Evolutionary conservation across 1,284 basidiomycete genomes (phyloP), one percentile per base, ranked within the genome.

Genomic region (Tausonia pullulans): DNA sequence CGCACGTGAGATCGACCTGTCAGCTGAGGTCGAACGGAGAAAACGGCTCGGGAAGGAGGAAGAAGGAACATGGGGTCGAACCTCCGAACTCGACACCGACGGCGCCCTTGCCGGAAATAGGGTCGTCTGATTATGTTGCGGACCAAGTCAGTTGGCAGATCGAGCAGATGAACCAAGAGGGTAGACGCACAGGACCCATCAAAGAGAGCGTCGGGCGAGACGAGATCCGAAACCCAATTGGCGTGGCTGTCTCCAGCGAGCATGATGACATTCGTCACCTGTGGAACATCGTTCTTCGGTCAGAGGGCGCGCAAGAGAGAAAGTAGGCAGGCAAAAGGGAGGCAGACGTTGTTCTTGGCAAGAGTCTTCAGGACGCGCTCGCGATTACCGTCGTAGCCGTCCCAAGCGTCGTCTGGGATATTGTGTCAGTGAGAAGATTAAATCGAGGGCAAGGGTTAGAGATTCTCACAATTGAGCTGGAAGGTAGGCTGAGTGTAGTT

Each of bases 221-320:
- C 68, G 16, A 69, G 55, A 54, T 69, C 68, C 27, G 67, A 69
- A 43, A 70, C 67, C 69, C 68, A 69, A 51, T 69, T 66, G 39
- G 62, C 83, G 70, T 86, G 84, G 58, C 81, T 82, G 71, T 87
- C 85, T 13, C 85, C 84, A 8, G 84, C 78, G 14, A 86, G 77
- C 60, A 84, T 79, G 67, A 84, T 71, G 1, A 27, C 2, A 27
- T 27, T 27, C 27, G 27, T 27, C 27, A 27, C 27, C 27, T 27
- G 27, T 27, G 27, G 27, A 27, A 27, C 27, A 27, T 27, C 27
- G 27, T 27, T 27, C 27, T 40, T 54, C 27, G 10, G 53, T 54
- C 16, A 54, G 53, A 14, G 6, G 8, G 16, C 9, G 27, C 8
- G 4, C 4, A 9, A 39, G 53, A n/a, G 4, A 4, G 27, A 40